Evolutionary conservation across 2,329 filamentous ascomycete genomes (phyloP), one percentile per base, ranked within the genome.

Genomic region (Alternaria triticimaculans): DNA sequence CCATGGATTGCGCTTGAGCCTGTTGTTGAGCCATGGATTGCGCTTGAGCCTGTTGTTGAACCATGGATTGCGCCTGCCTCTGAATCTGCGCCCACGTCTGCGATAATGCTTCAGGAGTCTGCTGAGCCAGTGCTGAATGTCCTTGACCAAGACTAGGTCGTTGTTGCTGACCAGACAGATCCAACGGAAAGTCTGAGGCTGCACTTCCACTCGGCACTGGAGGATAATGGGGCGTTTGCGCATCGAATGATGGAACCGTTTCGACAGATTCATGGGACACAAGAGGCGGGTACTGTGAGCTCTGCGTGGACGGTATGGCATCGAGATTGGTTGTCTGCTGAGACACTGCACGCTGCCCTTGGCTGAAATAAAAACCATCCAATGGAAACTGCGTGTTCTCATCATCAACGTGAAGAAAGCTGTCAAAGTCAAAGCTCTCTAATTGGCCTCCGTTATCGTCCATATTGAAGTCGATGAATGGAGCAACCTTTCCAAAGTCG

Each of bases 251-350:
- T 37, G 33, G 33, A 5, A 37, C 3, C 7, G 33, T 15, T 37
- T 37, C 30, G 1, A 41, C 0, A 0, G 9, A 41, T 10, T 3
- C 3, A 18, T 5, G 8, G 0, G 15, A 41, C 5, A n/a, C 4
- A 41, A 41, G 37, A 41, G 37, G 37, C 37, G 37, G 37, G 37
- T 18, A 9, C 37, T 41, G 37, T 10, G 15, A 18, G 37, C n/a
- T 18, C 37, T 41, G 37, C n/a, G 8, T 6, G 9, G 37, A 41
- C 15, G 37, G 1, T 3, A 41, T 6, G n/a, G 37, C n/a, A 5
- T 41, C 8, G 9, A 11, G n/a, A 41, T 41, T 18, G 37, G 8
- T 1, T 18, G 37, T 10, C 9, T 41, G 37, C 37, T 41, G 37
- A 41, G 37, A 9, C n/a, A 10, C 37, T 41, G 37, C 2, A n/a